phyloP scores from a whole-genome alignment of 306 rosid genomes.

The Sechiopsis laciniata region DNA sequence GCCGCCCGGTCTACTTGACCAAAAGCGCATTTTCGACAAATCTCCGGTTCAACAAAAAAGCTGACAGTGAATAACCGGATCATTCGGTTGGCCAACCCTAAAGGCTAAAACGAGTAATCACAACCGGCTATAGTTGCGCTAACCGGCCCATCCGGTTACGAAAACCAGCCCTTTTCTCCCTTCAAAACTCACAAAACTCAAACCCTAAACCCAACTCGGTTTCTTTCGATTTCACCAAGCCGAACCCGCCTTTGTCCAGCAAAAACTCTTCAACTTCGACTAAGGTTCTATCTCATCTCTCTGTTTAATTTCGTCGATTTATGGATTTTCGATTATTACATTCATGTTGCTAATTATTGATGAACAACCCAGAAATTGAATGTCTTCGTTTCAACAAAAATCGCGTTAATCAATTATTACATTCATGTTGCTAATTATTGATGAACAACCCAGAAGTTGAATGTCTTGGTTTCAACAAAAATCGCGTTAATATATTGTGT shows the following conservation, averaged over 20 bases:
- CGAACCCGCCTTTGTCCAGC: slow-evolving; percentile 18
- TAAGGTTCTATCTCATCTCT: slow-evolving; percentile 28
- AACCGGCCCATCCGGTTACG: slow-evolving; percentile 59
- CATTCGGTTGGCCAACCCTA: slow-evolving; percentile 22
- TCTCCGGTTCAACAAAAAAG: slow-evolving; percentile 36
- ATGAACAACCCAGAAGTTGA: slow-evolving; percentile 12
- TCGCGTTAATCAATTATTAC: not conserved
- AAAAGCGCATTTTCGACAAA: slow-evolving; percentile 20
- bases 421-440: not conserved
- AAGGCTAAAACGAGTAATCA: slow-evolving; percentile 7
- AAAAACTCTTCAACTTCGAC: slow-evolving; percentile 24
- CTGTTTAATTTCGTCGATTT: not conserved
- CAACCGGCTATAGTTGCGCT: slow-evolving; percentile 43
- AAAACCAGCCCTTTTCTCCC: slow-evolving; percentile 31
- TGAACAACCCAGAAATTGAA: slow-evolving; percentile 13
- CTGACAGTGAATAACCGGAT: slow-evolving; percentile 38
- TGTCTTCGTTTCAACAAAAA: not conserved
- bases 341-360: not conserved
- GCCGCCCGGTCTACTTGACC: slow-evolving; percentile 26
- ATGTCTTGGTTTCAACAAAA: not conserved
- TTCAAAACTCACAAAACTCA: slow-evolving; percentile 18
- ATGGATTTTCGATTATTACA: not conserved
- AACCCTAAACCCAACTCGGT: slow-evolving; percentile 47
- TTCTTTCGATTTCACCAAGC: slow-evolving; percentile 26
- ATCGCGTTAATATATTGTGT: not conserved